Evolutionary conservation across 2,329 filamentous ascomycete genomes (phyloP).

Genomic region (Gremmenia infestans): DNA sequence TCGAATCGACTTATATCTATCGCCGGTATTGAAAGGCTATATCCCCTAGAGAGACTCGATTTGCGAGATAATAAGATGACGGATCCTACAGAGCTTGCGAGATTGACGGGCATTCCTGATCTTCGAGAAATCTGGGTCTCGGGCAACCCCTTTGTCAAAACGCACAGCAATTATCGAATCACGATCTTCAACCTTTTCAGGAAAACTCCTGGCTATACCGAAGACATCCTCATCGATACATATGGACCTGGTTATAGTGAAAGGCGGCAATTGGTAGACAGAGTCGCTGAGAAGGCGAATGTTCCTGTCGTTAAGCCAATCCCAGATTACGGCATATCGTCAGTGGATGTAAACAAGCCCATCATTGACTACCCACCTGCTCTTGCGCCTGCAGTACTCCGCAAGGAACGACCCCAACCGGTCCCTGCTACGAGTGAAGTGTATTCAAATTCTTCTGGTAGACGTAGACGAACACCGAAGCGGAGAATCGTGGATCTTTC

Average conservation of each 20-base stretch:
- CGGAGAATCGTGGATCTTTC: conserved; percentile 61
- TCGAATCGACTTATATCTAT: conserved; percentile 83
- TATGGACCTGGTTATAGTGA: conserved; percentile 80
- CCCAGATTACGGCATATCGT: conserved; percentile 52
- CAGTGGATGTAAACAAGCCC: conserved; percentile 64
- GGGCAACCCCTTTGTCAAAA: conserved; percentile 86
- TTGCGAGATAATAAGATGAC: conserved; percentile 83
- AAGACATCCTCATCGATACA: conserved; percentile 86
- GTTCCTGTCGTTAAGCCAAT: conserved; percentile 73
- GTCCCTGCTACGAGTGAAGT: conserved; percentile 53
- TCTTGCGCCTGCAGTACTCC: conserved; percentile 47
- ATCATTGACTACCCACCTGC: conserved; percentile 49
- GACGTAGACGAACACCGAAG: conserved; percentile 56
- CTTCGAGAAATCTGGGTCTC: conserved; percentile 89
- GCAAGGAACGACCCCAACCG: conserved; percentile 51
- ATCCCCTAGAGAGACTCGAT: conserved; percentile 84
- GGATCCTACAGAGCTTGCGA: conserved; percentile 87
- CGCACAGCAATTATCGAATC: conserved; percentile 78
- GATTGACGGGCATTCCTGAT: conserved; percentile 84
- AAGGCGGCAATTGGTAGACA: conserved; percentile 76
- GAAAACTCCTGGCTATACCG: conserved; percentile 79
- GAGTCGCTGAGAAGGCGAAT: conserved; percentile 68
- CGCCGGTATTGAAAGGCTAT: conserved; percentile 82
- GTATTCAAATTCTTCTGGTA: conserved; percentile 50
- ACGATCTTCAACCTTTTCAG: conserved; percentile 96